These are phyloP conservation scores for Tricharina praecox DNA, from an alignment of 495 filamentous ascomycete genomes.

Conservation along the genomic window DNA sequence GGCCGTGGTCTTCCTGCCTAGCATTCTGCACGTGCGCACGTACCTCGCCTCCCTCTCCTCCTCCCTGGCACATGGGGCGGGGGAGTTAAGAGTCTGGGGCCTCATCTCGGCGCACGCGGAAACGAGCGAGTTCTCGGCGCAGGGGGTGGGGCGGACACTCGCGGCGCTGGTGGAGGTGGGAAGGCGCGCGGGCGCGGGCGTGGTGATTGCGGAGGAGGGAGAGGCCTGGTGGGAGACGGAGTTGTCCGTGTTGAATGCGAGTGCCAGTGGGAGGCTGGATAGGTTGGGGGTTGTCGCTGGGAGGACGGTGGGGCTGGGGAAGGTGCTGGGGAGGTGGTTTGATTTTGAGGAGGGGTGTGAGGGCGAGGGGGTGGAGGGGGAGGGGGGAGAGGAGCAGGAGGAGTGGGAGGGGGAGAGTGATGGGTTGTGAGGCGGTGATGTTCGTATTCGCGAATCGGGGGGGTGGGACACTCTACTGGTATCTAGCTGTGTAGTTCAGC, in stretches of 20 bases:
- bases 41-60: not conserved
- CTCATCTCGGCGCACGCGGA: not conserved
- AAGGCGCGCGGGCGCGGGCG: too few species aligned
- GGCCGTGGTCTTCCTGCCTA: not conserved
- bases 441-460: too few species aligned
- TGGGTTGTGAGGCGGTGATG: not conserved
- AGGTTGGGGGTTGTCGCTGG: not conserved
- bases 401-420: not conserved
- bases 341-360: not conserved
- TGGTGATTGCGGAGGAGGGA: not conserved
- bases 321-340: slow-evolving; percentile 1
- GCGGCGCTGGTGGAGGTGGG: not conserved
- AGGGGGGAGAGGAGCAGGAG: not conserved
- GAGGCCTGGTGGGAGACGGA: not conserved
- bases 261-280: not conserved
- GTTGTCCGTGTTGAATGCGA: not conserved
- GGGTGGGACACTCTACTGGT: too few species aligned
- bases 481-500: too few species aligned
- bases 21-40: not conserved
- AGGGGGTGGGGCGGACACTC: not conserved
- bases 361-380: not conserved
- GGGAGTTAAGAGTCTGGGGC: not conserved
- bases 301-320: not conserved
- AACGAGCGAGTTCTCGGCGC: not conserved
- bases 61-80: not conserved